These are phyloP conservation scores for Fonsecaea erecta DNA, from an alignment of 2,329 filamentous ascomycete species.

Conservation along the genomic window DNA sequence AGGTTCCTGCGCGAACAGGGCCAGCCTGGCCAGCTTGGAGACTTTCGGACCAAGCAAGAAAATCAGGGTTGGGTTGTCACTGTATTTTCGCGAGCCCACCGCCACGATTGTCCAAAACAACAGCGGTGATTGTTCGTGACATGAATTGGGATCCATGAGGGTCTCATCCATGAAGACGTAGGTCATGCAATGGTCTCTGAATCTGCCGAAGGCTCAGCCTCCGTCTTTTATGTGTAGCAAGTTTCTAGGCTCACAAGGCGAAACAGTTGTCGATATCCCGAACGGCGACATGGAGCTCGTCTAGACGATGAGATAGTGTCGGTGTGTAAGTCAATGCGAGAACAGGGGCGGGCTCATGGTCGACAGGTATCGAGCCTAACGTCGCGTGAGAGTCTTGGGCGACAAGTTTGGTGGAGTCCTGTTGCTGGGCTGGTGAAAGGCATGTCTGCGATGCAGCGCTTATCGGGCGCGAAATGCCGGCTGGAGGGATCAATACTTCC, in stretches of 20 bases:
- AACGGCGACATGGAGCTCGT: slow-evolving; percentile 9
- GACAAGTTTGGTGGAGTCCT: neutral
- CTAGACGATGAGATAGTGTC: neutral
- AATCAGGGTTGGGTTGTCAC: slow-evolving; percentile 58
- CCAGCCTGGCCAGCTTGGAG: neutral
- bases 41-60: slow-evolving; percentile 47
- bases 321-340: neutral
- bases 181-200: slow-evolving; percentile 65
- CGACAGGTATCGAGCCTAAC: neutral
- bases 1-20: neutral
- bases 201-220: slow-evolving; percentile 48
- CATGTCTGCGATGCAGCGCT: neutral
- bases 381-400: neutral
- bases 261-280: slow-evolving; percentile 18
- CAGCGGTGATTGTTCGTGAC: slow-evolving; percentile 61
- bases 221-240: neutral
- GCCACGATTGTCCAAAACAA: slow-evolving; percentile 70
- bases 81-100: slow-evolving; percentile 64
- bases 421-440: neutral
- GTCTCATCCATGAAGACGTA: slow-evolving; percentile 66
- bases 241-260: slow-evolving; percentile 12
- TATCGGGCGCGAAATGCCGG: neutral
- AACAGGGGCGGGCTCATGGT: neutral
- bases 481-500: slow-evolving; percentile 7
- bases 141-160: slow-evolving; percentile 58